phyloP scores from a whole-genome alignment of 2,329 filamentous ascomycete species.

The Drechslera avenae region DNA sequence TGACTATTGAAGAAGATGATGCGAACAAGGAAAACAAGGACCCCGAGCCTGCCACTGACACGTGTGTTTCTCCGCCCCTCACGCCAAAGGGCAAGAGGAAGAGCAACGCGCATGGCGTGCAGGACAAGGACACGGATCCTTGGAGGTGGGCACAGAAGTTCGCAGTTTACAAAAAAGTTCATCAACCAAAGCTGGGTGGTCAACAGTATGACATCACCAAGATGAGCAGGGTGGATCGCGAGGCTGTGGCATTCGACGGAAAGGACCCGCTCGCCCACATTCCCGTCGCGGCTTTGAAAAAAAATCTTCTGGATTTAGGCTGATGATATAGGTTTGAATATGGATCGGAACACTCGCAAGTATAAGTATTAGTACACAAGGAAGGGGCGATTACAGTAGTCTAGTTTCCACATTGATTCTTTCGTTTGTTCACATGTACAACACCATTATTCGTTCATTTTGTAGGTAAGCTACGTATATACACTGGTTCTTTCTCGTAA shows the following conservation, averaged over 20 bases:
- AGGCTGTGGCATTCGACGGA: conserved; percentile 9
- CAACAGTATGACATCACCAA: conserved; percentile 30
- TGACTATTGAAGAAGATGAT: conserved; percentile 5
- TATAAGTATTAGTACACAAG: too few species aligned
- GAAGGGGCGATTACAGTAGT: too few species aligned
- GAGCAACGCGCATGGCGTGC: neutral
- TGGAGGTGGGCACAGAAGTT: conserved; percentile 21
- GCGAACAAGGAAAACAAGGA: conserved; percentile 10
- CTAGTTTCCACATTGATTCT: too few species aligned
- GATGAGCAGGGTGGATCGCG: conserved; percentile 19
- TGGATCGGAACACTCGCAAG: too few species aligned
- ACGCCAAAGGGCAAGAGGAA: conserved; percentile 3
- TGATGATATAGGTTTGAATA: neutral
- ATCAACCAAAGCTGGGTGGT: conserved; percentile 6
- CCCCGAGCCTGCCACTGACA: neutral
- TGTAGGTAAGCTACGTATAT: neutral
- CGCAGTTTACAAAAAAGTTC: conserved; percentile 11
- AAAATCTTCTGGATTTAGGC: conserved; percentile 10
- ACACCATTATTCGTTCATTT: too few species aligned
- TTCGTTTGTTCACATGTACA: too few species aligned
- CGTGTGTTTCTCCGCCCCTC: neutral
- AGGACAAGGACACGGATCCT: conserved; percentile 11
- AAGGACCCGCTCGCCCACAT: conserved; percentile 23
- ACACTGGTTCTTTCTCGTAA: too few species aligned
- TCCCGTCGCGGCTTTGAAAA: conserved; percentile 9